These are phyloP conservation scores for Fusarium xyrophilum DNA, from an alignment of 2,329 filamentous ascomycete genomes.

Conservation along the genomic window DNA sequence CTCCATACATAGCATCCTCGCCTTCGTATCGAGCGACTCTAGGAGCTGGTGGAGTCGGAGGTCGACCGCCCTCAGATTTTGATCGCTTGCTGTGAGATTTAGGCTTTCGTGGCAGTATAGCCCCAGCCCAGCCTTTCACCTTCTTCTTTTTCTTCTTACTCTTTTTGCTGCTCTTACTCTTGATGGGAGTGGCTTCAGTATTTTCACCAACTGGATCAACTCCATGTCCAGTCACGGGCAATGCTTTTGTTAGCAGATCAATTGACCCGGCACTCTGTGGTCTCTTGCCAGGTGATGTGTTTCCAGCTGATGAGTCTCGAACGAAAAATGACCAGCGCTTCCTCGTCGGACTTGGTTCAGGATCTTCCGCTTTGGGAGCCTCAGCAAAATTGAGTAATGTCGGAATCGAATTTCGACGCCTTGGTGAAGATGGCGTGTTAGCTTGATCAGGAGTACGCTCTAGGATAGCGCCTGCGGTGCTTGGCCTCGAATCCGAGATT, in stretches of 20 bases:
- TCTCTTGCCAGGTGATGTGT: constrained; percentile 56
- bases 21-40: constrained; percentile 40
- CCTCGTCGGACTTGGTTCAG: constrained; percentile 58
- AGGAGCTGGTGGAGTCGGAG: constrained; percentile 56
- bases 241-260: constrained; percentile 46
- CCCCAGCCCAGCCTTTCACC: constrained; percentile 75
- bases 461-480: constrained; percentile 74
- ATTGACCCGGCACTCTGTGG: constrained; percentile 57
- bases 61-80: constrained; percentile 49
- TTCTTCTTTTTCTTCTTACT: constrained; percentile 64
- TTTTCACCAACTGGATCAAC: constrained; percentile 41
- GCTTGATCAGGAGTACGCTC: constrained; percentile 52
- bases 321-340: constrained; percentile 70
- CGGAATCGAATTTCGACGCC: constrained; percentile 67
- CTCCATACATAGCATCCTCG: constrained; percentile 42
- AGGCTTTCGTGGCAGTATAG: constrained; percentile 69
- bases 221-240: constrained; percentile 49
- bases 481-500: constrained; percentile 63
- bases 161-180: constrained; percentile 44
- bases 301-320: constrained; percentile 61
- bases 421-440: constrained; percentile 47
- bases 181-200: constrained; percentile 28
- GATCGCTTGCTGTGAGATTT: constrained; percentile 57
- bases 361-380: constrained; percentile 44
- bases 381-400: constrained; percentile 55